A percentile compares a stretch with the other conserved stretches of the same genome.
These are phyloP conservation scores for Cinnamomum micranthum DNA, from an alignment of 164 flowering plant genomes.

Conservation along the genomic window DNA sequence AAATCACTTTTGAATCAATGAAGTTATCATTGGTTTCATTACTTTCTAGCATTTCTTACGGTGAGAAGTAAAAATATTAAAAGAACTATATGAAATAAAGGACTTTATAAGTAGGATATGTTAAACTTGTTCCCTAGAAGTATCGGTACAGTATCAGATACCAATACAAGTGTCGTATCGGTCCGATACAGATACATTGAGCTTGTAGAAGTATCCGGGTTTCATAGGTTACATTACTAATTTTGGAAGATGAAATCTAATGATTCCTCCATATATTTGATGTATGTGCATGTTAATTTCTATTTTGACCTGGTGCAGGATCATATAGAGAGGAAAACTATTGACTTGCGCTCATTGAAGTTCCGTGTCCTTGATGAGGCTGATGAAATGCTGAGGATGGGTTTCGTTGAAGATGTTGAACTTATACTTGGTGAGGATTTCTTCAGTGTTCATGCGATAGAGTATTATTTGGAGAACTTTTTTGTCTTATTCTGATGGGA, in stretches of 20 bases:
- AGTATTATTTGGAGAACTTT: not conserved
- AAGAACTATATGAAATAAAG: no score
- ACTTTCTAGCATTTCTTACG: no score
- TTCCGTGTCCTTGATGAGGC: slow-evolving; percentile 98
- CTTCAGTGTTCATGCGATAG: not conserved
- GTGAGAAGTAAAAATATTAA: no score
- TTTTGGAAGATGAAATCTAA: not conserved
- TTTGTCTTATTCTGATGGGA: not conserved
- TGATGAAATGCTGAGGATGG: slow-evolving; percentile 96
- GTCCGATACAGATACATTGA: no score
- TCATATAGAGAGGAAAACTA: slow-evolving; percentile 69
- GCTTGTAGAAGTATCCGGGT: no score
- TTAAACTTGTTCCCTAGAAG: no score
- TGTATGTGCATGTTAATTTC: slow-evolving; percentile 5
- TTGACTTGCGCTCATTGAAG: slow-evolving; percentile 64
- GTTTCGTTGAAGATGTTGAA: slow-evolving; percentile 98
- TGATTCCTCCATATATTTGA: not conserved
- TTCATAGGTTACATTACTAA: not conserved
- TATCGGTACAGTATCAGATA: no score
- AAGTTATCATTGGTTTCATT: no score
- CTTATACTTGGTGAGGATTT: slow-evolving; percentile 67
- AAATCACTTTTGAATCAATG: no score
- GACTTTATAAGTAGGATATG: no score
- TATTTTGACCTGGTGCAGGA: slow-evolving; percentile 46
- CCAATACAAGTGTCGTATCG: no score